Base-by-base conservation (phyloP, 495 filamentous ascomycete species). In the Tuber borchii region DNA sequence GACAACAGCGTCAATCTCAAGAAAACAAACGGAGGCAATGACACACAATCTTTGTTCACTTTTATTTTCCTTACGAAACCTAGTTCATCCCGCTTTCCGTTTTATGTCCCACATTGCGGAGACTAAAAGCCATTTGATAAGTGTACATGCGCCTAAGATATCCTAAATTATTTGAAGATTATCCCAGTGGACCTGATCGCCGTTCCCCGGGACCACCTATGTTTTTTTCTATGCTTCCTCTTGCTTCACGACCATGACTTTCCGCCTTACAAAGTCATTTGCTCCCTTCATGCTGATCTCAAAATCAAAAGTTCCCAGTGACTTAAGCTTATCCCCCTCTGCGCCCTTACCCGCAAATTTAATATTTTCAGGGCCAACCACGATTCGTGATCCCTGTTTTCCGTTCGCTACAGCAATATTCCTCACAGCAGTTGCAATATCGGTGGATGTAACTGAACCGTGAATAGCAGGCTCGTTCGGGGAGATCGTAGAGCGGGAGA, bases 361-460 rank as follows among this genome's bases (percentile, higher is more conserved):
- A 34, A 91, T 82, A 68, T 91, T 86, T 73, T 88, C 87, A 17
- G 88, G 84, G 0, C 75, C 77, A 2, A 91, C 69, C 20, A 86
- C 84, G 2, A 91, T 83, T n/a, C 85, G 83, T 14, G 83, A 82
- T 45, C 86, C 88, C 78, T 88, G 86, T 45, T 86, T 83, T 68
- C 78, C 81, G 65, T 87, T 85, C 45, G 84, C 82, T 39, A 84
- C 84, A 74, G 90, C 82, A 8, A 87, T 77, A 45, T 84, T 84
- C 71, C 84, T 85, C 61, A 90, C 83, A 45, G 84, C 85, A 16
- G 83, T 76, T 31, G 83, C 85, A 68, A 91, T 86, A 82, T 91
- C 89, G 7, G 78, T 80, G 7, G 86, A 85, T 20, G 87, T 85
- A 40, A 91, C 88, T 4, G 88, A 89, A 20, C 89, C 89, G 74